phyloP scores from a whole-genome alignment of 1,139 yeast species.

The Sugiyamaella castrensis region DNA sequence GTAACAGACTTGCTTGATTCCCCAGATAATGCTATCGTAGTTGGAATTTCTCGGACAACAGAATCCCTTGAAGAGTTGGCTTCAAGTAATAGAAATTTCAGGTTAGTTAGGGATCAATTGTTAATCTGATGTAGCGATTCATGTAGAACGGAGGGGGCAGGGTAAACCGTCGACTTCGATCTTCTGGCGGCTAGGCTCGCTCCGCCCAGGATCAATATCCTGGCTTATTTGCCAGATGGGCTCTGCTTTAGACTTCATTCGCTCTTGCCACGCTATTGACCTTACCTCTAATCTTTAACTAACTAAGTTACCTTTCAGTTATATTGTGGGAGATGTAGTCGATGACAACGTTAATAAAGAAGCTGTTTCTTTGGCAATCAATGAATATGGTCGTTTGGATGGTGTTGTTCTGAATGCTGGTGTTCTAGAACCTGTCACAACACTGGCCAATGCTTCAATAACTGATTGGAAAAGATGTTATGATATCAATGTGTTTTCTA shows the following conservation, averaged over 20 bases:
- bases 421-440: constrained; percentile 71
- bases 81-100: constrained; percentile 41
- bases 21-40: constrained; percentile 44
- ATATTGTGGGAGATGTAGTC: constrained; percentile 62
- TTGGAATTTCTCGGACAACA: constrained; percentile 71
- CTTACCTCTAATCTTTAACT: not conserved
- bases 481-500: constrained; percentile 77
- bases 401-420: constrained; percentile 88
- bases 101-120: constrained; percentile 35
- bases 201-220: too few species aligned
- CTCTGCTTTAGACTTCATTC: too few species aligned
- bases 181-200: too few species aligned
- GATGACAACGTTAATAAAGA: constrained; percentile 40
- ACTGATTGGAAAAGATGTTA: constrained; percentile 61
- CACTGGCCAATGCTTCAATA: constrained; percentile 49
- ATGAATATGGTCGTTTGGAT: constrained; percentile 59
- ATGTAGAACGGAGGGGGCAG: too few species aligned
- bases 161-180: too few species aligned
- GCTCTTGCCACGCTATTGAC: too few species aligned
- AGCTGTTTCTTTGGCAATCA: constrained; percentile 50
- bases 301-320: constrained; percentile 19
- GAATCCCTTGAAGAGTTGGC: constrained; percentile 45
- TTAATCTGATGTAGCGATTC: too few species aligned
- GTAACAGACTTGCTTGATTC: constrained; percentile 50
- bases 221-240: too few species aligned